Percentiles rank a stretch among this genome's conserved stretches.
Conservation (phyloP, 148 eudicot genomes). For the Chenopodium album region DNA sequence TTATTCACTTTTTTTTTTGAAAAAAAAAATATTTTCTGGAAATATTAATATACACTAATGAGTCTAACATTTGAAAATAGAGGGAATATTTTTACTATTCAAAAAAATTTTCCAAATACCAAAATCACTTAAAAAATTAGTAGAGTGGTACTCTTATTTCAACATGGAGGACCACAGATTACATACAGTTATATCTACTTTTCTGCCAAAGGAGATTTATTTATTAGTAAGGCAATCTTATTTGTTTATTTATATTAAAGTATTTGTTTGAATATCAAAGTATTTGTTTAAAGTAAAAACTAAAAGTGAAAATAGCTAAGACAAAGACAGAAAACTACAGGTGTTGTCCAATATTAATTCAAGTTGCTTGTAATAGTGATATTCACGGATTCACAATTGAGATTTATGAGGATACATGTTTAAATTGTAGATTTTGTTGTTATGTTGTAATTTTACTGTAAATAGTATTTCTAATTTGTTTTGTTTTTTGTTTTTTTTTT, state of each 20-base stretch:
- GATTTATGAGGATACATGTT: not conserved
- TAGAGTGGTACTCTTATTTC: constrained; percentile 10
- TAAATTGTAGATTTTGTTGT: constrained; percentile 25
- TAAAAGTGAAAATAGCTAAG: not conserved
- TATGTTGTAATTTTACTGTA: not conserved
- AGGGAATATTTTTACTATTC: not conserved
- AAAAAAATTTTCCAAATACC: constrained; percentile 20
- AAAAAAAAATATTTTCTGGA: too few species aligned
- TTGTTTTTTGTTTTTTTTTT: not conserved
- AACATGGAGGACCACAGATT: constrained; percentile 17
- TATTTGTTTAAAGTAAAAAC: too few species aligned
- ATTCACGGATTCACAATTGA: not conserved
- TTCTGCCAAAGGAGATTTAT: not conserved
- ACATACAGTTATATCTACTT: constrained; percentile 22
- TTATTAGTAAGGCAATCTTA: not conserved
- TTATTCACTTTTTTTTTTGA: too few species aligned
- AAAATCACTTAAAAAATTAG: not conserved
- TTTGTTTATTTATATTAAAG: too few species aligned
- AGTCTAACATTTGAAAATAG: too few species aligned
- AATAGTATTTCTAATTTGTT: not conserved
- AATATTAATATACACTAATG: too few species aligned
- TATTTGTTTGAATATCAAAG: too few species aligned
- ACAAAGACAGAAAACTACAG: not conserved
- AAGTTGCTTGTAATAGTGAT: constrained; percentile 13
- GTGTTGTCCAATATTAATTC: not conserved